phyloP scores from a whole-genome alignment of 106 monocot genomes.

The Triglochin maritima region DNA sequence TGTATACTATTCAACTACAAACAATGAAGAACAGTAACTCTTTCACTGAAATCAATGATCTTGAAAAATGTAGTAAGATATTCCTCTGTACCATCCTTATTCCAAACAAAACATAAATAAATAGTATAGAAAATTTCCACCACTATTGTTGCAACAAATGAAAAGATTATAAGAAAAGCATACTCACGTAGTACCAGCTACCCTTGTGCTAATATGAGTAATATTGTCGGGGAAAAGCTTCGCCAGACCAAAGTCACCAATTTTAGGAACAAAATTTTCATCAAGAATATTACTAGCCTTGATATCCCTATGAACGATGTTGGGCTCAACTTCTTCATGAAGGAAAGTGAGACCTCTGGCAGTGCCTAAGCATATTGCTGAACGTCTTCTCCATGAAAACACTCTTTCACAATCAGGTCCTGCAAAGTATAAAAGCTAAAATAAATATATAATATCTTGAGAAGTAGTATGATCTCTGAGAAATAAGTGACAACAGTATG shows the following conservation, averaged over 20 bases:
- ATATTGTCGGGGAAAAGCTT: constrained; percentile 55
- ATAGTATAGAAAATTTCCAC: no score
- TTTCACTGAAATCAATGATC: no score
- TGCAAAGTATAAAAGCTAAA: constrained; percentile 7
- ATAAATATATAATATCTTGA: neutral
- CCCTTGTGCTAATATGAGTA: constrained; percentile 61
- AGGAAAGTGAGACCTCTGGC: constrained; percentile 54
- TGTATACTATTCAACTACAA: no score
- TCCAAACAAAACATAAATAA: no score
- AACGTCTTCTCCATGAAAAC: constrained; percentile 39
- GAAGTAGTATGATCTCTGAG: neutral
- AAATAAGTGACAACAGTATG: neutral
- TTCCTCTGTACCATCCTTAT: no score
- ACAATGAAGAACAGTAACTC: no score
- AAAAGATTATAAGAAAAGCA: neutral
- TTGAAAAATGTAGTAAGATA: no score
- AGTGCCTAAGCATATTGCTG: constrained; percentile 37
- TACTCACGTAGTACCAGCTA: constrained; percentile 60
- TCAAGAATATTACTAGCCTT: constrained; percentile 73
- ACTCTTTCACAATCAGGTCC: constrained; percentile 16
- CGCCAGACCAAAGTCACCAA: constrained; percentile 69
- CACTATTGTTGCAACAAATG: no score
- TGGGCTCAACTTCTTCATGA: constrained; percentile 48
- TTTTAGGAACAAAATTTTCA: constrained; percentile 46
- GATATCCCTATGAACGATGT: constrained; percentile 67